A percentile compares a stretch with the other conserved stretches of the same genome.
Conservation (phyloP, 108 stramenopile species). For the Cyclotella cryptica region DNA sequence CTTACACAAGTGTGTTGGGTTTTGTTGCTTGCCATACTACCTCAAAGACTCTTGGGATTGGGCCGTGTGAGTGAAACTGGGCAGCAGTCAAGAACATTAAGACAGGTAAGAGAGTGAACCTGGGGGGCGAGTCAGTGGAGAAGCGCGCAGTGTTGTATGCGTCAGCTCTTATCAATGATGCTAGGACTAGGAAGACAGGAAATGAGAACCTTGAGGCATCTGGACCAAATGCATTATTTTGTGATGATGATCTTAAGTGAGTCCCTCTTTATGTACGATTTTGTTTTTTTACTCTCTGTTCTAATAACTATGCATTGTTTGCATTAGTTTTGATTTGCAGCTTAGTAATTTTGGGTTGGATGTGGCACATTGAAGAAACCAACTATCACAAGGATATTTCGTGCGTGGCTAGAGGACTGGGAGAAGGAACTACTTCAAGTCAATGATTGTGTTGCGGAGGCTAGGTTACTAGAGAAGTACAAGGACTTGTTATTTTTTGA, state of each 20-base stretch:
- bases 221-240: background rate
- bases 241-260: background rate
- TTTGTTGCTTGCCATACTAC: background rate
- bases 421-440: too few species aligned
- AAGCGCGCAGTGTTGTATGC: background rate
- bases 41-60: constrained; percentile 5
- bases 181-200: background rate
- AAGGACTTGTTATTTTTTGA: too few species aligned
- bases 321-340: too few species aligned
- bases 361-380: too few species aligned
- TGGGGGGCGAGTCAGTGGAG: background rate
- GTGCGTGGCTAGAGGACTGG: too few species aligned
- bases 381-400: too few species aligned
- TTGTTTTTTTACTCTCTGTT: too few species aligned
- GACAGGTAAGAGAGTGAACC: background rate
- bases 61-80: background rate
- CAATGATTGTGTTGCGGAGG: too few species aligned
- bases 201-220: background rate
- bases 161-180: background rate
- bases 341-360: too few species aligned
- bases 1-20: constrained; percentile 6
- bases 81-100: background rate
- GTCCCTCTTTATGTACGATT: background rate
- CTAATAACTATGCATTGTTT: too few species aligned
- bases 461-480: too few species aligned